These are phyloP conservation scores for Helenozyma baotianmanensis DNA, from an alignment of 805 yeast genomes.

Conservation along the genomic window DNA sequence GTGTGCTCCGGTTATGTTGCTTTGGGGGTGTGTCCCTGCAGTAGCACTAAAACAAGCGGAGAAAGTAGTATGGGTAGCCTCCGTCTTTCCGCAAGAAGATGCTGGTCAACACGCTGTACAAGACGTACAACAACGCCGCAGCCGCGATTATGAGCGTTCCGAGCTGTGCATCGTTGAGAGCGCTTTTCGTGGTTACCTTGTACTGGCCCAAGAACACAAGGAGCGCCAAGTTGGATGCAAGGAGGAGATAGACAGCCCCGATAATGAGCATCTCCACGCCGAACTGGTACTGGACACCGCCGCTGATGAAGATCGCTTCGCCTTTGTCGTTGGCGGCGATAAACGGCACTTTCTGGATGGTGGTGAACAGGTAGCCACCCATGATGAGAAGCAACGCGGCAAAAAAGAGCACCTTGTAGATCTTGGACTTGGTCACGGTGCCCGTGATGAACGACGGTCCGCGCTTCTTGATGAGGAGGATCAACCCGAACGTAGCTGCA, in stretches of 20 bases:
- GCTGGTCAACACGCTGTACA: slow-evolving; percentile 42
- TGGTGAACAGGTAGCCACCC: slow-evolving; percentile 63
- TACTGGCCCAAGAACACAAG: slow-evolving; percentile 38
- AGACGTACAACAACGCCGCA: slow-evolving; percentile 25
- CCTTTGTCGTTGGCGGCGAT: slow-evolving; percentile 49
- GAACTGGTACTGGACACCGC: slow-evolving; percentile 64
- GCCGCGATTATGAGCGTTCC: slow-evolving; percentile 16
- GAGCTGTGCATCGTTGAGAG: slow-evolving; percentile 18
- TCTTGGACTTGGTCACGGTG: slow-evolving; percentile 17
- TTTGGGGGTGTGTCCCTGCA: too few relatives aligned
- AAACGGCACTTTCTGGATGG: slow-evolving; percentile 59
- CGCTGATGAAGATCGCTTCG: slow-evolving; percentile 53
- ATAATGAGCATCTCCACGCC: slow-evolving; percentile 62
- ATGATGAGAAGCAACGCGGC: slow-evolving; percentile 40
- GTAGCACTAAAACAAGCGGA: slow-evolving; percentile 32
- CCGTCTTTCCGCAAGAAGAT: slow-evolving; percentile 43
- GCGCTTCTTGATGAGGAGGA: slow-evolving; percentile 47
- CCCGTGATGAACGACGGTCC: slow-evolving; percentile 25
- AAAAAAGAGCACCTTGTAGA: slow-evolving; percentile 26
- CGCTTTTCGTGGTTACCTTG: slow-evolving; percentile 17
- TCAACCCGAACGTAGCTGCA: slow-evolving; percentile 37
- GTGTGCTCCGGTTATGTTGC: too few relatives aligned
- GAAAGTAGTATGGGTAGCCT: slow-evolving; percentile 42
- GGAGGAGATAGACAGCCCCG: slow-evolving; percentile 43
- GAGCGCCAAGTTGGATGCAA: slow-evolving; percentile 38